Conservation (phyloP, 2,329 filamentous ascomycete species). For the Xylaria sp. region DNA sequence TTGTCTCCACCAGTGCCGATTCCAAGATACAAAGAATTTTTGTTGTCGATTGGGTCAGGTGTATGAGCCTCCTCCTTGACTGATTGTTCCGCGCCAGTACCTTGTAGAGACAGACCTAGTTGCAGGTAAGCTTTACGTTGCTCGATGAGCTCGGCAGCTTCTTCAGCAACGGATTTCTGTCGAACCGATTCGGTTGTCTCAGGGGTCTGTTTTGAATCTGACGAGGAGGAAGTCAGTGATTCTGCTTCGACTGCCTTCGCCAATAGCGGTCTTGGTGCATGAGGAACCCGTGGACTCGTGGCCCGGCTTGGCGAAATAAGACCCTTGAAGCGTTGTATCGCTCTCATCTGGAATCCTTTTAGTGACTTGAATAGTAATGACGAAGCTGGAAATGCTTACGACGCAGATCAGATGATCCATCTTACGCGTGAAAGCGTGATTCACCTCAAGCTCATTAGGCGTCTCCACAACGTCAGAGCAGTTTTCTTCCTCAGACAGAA, state of each 20-base stretch:
- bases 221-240: conserved; percentile 15
- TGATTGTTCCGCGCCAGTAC: conserved; percentile 47
- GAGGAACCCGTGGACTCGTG: conserved; percentile 45
- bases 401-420: conserved; percentile 88
- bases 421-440: conserved; percentile 88
- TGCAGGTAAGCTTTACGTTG: conserved; percentile 58
- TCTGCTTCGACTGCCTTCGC: conserved; percentile 36
- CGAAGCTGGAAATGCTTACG: conserved; percentile 57
- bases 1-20: conserved; percentile 75
- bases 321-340: conserved; percentile 86
- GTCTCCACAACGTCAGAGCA: conserved; percentile 81
- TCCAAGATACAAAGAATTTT: conserved; percentile 73
- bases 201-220: conserved; percentile 27
- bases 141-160: conserved; percentile 61
- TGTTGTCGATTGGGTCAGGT: conserved; percentile 67
- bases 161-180: conserved; percentile 54
- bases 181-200: conserved; percentile 28
- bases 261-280: conserved; percentile 33
- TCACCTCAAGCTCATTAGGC: conserved; percentile 90
- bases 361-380: conserved; percentile 5
- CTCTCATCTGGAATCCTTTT: conserved; percentile 75
- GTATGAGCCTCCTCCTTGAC: conserved; percentile 57
- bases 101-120: conserved; percentile 43
- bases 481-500: conserved; percentile 87
- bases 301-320: conserved; percentile 65